Evolutionary conservation across 768 basidiomycete genomes (phyloP).

Genomic region (Favolaschia claudopus): DNA sequence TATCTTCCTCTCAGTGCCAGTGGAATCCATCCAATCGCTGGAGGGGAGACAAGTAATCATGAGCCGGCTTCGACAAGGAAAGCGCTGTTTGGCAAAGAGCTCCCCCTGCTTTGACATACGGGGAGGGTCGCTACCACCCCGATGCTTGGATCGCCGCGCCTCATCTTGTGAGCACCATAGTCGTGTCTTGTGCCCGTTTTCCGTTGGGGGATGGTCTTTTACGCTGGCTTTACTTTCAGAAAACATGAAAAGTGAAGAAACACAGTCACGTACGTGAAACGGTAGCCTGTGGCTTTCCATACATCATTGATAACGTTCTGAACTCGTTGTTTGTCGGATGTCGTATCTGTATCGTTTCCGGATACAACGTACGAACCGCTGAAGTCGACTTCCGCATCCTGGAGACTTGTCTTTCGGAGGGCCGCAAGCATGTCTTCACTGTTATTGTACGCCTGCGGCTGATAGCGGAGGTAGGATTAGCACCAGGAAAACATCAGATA

Average conservation of each 20-base stretch:
- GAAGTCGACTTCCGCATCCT: slow-evolving; percentile 48
- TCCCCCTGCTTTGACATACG: slow-evolving; percentile 47
- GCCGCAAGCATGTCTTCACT: slow-evolving; percentile 17
- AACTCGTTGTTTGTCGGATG: slow-evolving; percentile 48
- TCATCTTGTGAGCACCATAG: slow-evolving; percentile 62
- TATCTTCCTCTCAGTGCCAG: slow-evolving; percentile 13
- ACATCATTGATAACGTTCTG: slow-evolving; percentile 52
- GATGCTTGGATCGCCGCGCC: slow-evolving; percentile 48
- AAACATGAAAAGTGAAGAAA: slow-evolving; percentile 4
- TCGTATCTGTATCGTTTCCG: slow-evolving; percentile 30
- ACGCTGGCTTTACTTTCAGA: slow-evolving; percentile 39
- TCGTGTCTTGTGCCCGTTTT: slow-evolving; percentile 57
- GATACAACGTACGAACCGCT: slow-evolving; percentile 48
- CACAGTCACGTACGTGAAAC: slow-evolving; percentile 51
- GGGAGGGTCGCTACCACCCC: slow-evolving; percentile 39
- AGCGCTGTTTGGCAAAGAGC: slow-evolving; percentile 49
- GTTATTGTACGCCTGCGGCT: slow-evolving; percentile 17
- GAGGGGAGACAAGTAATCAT: slow-evolving; percentile 52
- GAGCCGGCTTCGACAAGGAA: slow-evolving; percentile 53
- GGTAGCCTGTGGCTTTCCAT: slow-evolving; percentile 57
- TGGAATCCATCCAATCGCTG: background rate
- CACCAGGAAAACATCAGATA: background rate
- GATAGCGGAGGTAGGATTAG: background rate
- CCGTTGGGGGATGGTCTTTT: slow-evolving; percentile 56
- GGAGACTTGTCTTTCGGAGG: slow-evolving; percentile 2